A percentile compares a stretch with the other conserved stretches of the same genome.
phyloP scores from a whole-genome alignment of 176 grass and related monocot genomes.

The Oryza longistaminata region DNA sequence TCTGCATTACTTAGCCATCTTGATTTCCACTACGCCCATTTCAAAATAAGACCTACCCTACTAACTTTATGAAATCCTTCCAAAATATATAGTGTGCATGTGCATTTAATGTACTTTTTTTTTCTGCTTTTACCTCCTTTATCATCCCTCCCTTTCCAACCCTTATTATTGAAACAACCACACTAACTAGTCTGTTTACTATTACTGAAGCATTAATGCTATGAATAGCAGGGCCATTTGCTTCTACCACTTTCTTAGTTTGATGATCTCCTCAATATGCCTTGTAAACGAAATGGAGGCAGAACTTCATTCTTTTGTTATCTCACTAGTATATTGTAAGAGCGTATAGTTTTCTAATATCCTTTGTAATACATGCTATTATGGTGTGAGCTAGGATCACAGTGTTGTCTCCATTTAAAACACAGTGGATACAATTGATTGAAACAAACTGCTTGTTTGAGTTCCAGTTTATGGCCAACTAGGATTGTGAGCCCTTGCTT shows the following conservation, averaged over 20 bases:
- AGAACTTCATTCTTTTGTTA: neutral
- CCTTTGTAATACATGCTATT: neutral
- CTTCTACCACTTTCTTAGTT: neutral
- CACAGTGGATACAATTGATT: slow-evolving; percentile 4
- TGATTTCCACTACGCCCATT: neutral
- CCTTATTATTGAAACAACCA: neutral
- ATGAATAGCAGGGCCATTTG: neutral
- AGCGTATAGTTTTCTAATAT: neutral
- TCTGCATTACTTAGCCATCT: neutral
- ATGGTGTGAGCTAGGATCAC: neutral
- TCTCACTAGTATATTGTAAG: neutral
- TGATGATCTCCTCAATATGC: neutral
- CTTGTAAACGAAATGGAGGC: neutral
- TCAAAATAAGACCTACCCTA: neutral
- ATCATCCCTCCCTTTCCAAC: neutral
- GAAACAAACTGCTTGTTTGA: neutral
- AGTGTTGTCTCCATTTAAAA: neutral
- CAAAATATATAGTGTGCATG: neutral
- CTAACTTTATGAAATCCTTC: neutral
- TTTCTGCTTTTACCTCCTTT: neutral
- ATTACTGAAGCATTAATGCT: neutral
- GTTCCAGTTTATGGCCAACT: neutral
- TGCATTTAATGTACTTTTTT: neutral
- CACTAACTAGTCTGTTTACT: neutral
- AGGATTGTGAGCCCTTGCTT: too few relatives aligned